Evolutionary conservation across 2,329 filamentous ascomycete genomes (phyloP).

Genomic region (Hypoxylon sp.): DNA sequence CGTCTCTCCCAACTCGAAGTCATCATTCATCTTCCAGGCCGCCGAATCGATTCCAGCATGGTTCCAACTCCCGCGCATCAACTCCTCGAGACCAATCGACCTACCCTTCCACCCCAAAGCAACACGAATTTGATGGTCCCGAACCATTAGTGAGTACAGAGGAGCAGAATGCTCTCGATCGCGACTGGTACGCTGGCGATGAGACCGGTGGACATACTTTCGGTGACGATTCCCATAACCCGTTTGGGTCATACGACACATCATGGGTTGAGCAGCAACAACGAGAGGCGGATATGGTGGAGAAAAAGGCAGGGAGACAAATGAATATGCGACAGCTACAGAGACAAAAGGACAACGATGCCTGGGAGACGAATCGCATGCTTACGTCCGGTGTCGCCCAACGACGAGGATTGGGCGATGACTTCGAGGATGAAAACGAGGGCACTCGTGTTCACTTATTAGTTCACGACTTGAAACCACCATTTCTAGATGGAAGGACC

Average conservation of each 20-base stretch:
- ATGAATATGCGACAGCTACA: constrained; percentile 80
- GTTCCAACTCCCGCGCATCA: constrained; percentile 39
- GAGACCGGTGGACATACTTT: constrained; percentile 83
- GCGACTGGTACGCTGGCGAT: constrained; percentile 92
- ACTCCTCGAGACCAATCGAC: constrained; percentile 45
- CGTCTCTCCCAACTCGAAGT: constrained; percentile 58
- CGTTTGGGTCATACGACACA: constrained; percentile 79
- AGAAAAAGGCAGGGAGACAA: constrained; percentile 78
- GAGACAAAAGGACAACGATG: constrained; percentile 93
- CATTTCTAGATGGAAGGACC: constrained; percentile 92
- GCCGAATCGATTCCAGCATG: constrained; percentile 47
- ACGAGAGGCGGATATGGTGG: constrained; percentile 74
- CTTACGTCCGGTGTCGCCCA: constrained; percentile 95
- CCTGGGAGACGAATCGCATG: constrained; percentile 99
- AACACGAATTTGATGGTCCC: constrained; percentile 67
- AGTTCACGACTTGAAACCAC: constrained; percentile 91
- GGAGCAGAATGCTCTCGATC: constrained; percentile 79
- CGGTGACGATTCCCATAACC: constrained; percentile 92
- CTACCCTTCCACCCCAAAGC: constrained; percentile 55
- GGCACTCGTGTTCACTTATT: constrained; percentile 87
- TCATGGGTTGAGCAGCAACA: constrained; percentile 76
- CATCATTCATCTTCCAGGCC: constrained; percentile 51
- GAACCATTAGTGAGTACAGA: constrained; percentile 70
- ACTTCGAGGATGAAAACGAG: constrained; percentile 92
- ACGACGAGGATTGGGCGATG: constrained; percentile 78